Evolutionary conservation across 2,329 filamentous ascomycete genomes (phyloP), one percentile per base, ranked within the genome.

Genomic region (Cercospora janseana): DNA sequence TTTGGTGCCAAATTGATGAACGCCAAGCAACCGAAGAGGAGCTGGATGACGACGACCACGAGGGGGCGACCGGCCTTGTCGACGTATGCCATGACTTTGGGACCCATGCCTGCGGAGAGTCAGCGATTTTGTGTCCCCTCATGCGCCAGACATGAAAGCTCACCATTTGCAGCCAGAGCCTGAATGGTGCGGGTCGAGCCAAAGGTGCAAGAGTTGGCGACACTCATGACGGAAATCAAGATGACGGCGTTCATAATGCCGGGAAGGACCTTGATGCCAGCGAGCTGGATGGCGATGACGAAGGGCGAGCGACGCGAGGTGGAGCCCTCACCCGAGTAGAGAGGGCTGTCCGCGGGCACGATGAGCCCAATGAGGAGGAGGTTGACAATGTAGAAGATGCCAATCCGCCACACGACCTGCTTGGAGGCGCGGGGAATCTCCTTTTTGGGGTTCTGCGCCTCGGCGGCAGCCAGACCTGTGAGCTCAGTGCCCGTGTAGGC

Each of bases 41-140:
- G 82, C 4, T 88, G 79, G 46, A 88, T 64, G 6, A 77, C 52
- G 60, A 95, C 89, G 43, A 87, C 82, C 28, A 82, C 76, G 3
- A 94, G 74, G 1, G 90, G 90, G 6, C 91, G 86, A 28, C 91
- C 91, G 58, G 85, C 81, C 40, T 85, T 83, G 71, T 96, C 90
- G 58, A 95, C 83, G 68, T 95, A 95, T 41, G 82, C 81, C 24
- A 95, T 75, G 58, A 91, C 75, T 55, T 75, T 78, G 6, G 91
- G 90, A 0, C 88, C 90, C 66, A 93, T 89, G 48, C 83, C 80
- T 58, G 28, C 44, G 21, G 10, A 13, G 16, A 10, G 37, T 56
- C 26, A 56, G 54, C 34, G 23, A 6, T n/a, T 37, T 4, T 3
- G 5, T 37, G 7, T 12, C 16, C 4, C 6, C 34, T 21, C 12